These are phyloP conservation scores for Lophiotrema nucula DNA, from an alignment of 495 filamentous ascomycete genomes.

Conservation along the genomic window DNA sequence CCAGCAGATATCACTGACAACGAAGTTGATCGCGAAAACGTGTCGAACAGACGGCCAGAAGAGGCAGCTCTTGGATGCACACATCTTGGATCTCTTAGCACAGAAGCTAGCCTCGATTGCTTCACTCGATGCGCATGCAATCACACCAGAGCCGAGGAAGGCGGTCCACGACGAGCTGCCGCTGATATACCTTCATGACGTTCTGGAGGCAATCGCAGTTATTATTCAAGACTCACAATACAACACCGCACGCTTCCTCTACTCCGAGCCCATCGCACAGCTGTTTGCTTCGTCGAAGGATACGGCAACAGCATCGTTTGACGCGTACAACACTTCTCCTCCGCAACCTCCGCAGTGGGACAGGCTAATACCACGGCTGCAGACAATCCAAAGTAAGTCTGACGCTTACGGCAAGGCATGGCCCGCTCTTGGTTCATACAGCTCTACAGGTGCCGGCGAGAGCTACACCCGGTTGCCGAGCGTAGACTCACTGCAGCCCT, in stretches of 20 bases:
- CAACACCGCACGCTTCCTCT: constrained; percentile 73
- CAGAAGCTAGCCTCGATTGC: constrained; percentile 73
- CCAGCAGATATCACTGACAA: constrained; percentile 66
- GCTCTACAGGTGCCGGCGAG: constrained; percentile 1
- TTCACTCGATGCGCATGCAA: constrained; percentile 57
- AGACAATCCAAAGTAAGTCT: constrained; percentile 34
- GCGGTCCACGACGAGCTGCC: constrained; percentile 45
- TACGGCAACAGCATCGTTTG: constrained; percentile 1
- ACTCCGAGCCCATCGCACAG: constrained; percentile 67
- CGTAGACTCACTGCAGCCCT: constrained; percentile 12
- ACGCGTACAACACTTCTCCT: constrained; percentile 14
- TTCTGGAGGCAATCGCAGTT: constrained; percentile 76
- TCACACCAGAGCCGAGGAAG: constrained; percentile 49
- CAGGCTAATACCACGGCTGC: constrained; percentile 39
- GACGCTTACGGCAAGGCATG: constrained; percentile 45
- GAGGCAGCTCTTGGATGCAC: constrained; percentile 62
- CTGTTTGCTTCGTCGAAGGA: constrained; percentile 33
- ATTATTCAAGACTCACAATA: constrained; percentile 79
- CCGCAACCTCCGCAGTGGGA: constrained; percentile 28
- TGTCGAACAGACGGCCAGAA: constrained; percentile 70
- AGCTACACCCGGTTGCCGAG: constrained; percentile 20
- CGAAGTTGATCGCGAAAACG: constrained; percentile 66
- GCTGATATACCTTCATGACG: constrained; percentile 60
- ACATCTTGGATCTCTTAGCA: constrained; percentile 78
- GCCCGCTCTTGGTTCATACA: constrained; percentile 55